Conservation (phyloP, 2,329 filamentous ascomycete genomes). For the Orbilia oligospora region DNA sequence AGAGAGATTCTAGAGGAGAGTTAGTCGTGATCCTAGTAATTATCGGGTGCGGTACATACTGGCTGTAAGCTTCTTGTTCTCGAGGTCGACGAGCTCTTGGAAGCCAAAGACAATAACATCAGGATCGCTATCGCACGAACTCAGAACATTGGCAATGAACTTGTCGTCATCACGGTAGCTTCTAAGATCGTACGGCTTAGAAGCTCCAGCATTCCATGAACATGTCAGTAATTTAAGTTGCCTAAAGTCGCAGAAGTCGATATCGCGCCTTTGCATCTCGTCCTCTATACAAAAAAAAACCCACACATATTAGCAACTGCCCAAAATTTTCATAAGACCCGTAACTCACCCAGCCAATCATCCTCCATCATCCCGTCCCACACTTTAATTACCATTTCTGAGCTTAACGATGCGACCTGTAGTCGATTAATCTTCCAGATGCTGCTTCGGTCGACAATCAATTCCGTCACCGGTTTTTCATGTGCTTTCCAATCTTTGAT, state of each 20-base stretch:
- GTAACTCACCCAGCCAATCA: slow-evolving; percentile 81
- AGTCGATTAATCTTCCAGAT: slow-evolving; percentile 86
- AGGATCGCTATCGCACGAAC: slow-evolving; percentile 78
- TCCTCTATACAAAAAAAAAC: slow-evolving; percentile 71
- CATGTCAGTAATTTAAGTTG: slow-evolving; percentile 84
- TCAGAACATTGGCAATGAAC: slow-evolving; percentile 86
- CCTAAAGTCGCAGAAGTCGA: slow-evolving; percentile 86
- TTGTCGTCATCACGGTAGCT: slow-evolving; percentile 78
- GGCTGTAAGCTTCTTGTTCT: slow-evolving; percentile 97
- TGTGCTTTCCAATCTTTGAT: slow-evolving; percentile 97
- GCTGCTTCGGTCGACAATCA: slow-evolving; percentile 83
- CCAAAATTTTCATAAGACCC: background rate
- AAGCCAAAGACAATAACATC: slow-evolving; percentile 97
- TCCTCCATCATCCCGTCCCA: slow-evolving; percentile 96
- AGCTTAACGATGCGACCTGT: slow-evolving; percentile 88
- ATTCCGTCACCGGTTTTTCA: slow-evolving; percentile 82
- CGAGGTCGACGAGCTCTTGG: slow-evolving; percentile 96
- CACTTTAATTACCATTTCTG: slow-evolving; percentile 84
- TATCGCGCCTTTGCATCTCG: slow-evolving; percentile 86
- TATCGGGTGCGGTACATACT: slow-evolving; percentile 71
- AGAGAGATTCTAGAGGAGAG: slow-evolving; percentile 77
- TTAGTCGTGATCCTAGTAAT: slow-evolving; percentile 26
- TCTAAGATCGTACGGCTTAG: slow-evolving; percentile 85
- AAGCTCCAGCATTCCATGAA: slow-evolving; percentile 98
- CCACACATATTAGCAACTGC: slow-evolving; percentile 4